A percentile compares a stretch with the other conserved stretches of the same genome.
These are phyloP conservation scores for Gossypium davidsonii DNA, from an alignment of 441 rosid genomes.

Conservation along the genomic window DNA sequence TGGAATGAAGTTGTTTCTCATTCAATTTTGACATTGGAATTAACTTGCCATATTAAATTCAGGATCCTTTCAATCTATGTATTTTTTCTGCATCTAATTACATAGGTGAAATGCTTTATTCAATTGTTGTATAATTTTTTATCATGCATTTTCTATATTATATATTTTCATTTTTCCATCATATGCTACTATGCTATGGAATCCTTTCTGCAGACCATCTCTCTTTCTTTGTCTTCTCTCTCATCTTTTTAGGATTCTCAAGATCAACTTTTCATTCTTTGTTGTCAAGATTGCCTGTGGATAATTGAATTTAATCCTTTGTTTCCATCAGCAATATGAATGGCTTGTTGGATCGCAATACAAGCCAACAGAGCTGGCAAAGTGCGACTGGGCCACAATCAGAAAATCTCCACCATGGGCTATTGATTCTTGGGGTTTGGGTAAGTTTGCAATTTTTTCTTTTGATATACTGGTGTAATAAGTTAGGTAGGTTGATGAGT, in stretches of 20 bases:
- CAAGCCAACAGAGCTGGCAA: slow-evolving; percentile 84
- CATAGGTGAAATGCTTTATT: slow-evolving; percentile 10
- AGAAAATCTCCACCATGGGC: slow-evolving; percentile 99
- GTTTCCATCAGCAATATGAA: slow-evolving; percentile 67
- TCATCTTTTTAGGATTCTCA: not conserved
- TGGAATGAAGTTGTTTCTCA: not conserved
- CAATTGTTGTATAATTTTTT: not conserved
- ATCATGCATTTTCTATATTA: not conserved
- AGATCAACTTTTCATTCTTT: not conserved
- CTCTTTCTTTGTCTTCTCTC: not conserved
- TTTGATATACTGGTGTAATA: not conserved
- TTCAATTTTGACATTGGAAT: not conserved
- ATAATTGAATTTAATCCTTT: not conserved
- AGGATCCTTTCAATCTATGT: not conserved
- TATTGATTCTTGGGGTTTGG: slow-evolving; percentile 99
- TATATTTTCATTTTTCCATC: not conserved
- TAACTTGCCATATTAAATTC: not conserved
- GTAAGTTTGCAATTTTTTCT: slow-evolving; percentile 36
- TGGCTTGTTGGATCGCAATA: slow-evolving; percentile 92
- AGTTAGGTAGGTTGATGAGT: not conserved
- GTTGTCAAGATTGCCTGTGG: not conserved
- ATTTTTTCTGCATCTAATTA: not conserved
- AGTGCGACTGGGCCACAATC: slow-evolving; percentile 87
- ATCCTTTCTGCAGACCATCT: not conserved
- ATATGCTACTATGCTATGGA: too few relatives aligned